These are phyloP conservation scores for Oropetium thomaeum DNA, from an alignment of 176 grass and related monocot genomes.

Conservation along the genomic window DNA sequence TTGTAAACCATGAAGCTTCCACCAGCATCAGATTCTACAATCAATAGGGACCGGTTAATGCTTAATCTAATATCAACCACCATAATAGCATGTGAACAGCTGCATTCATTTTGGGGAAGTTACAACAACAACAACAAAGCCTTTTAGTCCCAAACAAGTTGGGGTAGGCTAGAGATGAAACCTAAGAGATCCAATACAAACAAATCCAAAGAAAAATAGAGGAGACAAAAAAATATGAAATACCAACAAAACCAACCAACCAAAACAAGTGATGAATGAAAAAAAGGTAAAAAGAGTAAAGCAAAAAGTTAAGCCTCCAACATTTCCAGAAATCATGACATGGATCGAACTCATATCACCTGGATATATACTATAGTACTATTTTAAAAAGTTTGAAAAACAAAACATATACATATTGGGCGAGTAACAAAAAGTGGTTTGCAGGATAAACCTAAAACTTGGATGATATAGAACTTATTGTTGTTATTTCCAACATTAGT, in stretches of 20 bases:
- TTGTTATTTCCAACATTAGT: slow-evolving; percentile 88
- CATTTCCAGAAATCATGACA: slow-evolving; percentile 17
- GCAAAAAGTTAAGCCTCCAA: slow-evolving; percentile 10
- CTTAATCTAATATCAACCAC: slow-evolving; percentile 7
- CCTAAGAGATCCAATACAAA: no score
- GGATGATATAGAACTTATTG: slow-evolving; percentile 92
- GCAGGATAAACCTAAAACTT: slow-evolving; percentile 77
- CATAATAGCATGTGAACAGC: not conserved
- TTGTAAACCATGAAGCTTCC: slow-evolving; percentile 81
- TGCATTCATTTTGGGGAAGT: not conserved
- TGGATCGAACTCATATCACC: slow-evolving; percentile 10
- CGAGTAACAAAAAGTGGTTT: slow-evolving; percentile 16
- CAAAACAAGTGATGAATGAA: not conserved
- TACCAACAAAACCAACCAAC: no score
- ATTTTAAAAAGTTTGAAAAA: slow-evolving; percentile 14
- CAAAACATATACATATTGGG: not conserved
- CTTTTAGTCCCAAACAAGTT: no score
- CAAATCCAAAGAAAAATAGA: no score
- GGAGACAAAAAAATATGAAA: no score
- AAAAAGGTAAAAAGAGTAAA: not conserved
- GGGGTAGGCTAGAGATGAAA: no score
- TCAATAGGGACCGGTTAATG: slow-evolving; percentile 15
- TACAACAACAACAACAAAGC: no score
- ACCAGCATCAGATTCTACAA: slow-evolving; percentile 83
- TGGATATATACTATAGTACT: not conserved